phyloP scores from a whole-genome alignment of 352 stramenopile species.

The Phytophthora quininea region DNA sequence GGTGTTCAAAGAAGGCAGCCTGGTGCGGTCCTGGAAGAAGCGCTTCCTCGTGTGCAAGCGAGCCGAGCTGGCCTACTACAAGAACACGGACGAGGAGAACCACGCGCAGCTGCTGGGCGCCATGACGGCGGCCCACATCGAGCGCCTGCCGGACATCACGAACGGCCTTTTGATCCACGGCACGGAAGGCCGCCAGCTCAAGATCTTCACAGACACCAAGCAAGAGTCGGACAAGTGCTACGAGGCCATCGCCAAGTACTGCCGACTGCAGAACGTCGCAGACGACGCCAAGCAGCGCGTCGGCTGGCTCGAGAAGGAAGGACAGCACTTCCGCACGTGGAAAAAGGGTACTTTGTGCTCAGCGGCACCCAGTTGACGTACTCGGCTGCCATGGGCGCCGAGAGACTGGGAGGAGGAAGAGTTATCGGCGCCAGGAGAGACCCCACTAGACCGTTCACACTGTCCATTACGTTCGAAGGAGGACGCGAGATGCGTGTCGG shows the following conservation, averaged over 20 bases:
- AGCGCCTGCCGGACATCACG: slow-evolving; percentile 69
- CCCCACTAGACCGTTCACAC: slow-evolving; percentile 60
- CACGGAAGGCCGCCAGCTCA: slow-evolving; percentile 71
- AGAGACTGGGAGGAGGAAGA: slow-evolving; percentile 52
- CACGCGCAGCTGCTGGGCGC: slow-evolving; percentile 72
- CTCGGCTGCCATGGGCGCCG: slow-evolving; percentile 52
- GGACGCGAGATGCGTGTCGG: slow-evolving; percentile 71
- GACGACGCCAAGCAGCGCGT: slow-evolving; percentile 35
- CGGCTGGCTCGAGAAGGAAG: slow-evolving; percentile 79
- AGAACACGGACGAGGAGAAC: slow-evolving; percentile 69
- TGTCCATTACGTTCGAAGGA: slow-evolving; percentile 68
- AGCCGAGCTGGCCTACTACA: slow-evolving; percentile 81
- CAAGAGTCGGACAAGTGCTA: slow-evolving; percentile 76
- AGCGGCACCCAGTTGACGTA: slow-evolving; percentile 71
- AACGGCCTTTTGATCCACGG: slow-evolving; percentile 75
- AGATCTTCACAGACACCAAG: slow-evolving; percentile 83
- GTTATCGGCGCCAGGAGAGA: slow-evolving; percentile 67
- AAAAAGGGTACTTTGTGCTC: slow-evolving; percentile 80
- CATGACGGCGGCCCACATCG: slow-evolving; percentile 72
- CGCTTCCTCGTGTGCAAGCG: slow-evolving; percentile 83
- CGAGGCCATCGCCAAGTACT: slow-evolving; percentile 62
- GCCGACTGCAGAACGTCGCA: slow-evolving; percentile 39
- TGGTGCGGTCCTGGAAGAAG: slow-evolving; percentile 87
- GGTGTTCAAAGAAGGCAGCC: slow-evolving; percentile 81
- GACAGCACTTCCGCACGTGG: slow-evolving; percentile 69